phyloP scores from a whole-genome alignment of 106 monocot species.

The Allium cepa region DNA sequence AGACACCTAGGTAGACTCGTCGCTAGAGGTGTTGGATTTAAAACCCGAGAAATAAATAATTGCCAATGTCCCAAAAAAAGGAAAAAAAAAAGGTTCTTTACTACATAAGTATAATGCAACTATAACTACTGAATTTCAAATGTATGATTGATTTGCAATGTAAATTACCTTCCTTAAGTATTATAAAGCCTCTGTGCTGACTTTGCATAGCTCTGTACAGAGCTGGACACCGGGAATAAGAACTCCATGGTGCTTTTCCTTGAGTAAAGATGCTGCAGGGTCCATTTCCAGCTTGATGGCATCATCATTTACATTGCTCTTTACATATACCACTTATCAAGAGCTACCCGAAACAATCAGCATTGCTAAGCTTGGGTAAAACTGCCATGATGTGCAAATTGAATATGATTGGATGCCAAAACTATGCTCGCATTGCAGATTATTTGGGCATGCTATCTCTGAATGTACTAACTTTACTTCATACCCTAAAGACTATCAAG shows the following conservation, averaged over 20 bases:
- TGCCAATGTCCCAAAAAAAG: not conserved
- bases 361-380: no score
- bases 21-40: not conserved
- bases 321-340: no score
- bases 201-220: slow-evolving; percentile 87
- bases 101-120: not conserved
- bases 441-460: no score
- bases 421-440: no score
- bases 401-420: no score
- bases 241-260: slow-evolving; percentile 99
- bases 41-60: not conserved
- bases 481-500: no score
- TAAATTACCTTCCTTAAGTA: slow-evolving; percentile 80
- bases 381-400: no score
- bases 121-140: not conserved
- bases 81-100: no score
- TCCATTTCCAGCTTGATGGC: not conserved
- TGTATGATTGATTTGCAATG: not conserved
- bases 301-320: no score
- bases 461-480: no score
- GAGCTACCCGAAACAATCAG: no score
- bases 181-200: slow-evolving; percentile 58
- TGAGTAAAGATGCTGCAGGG: slow-evolving; percentile 66
- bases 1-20: no score
- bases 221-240: slow-evolving; percentile 88